phyloP scores from a whole-genome alignment of 2,329 filamentous ascomycete genomes.

The Penicillium sp. region DNA sequence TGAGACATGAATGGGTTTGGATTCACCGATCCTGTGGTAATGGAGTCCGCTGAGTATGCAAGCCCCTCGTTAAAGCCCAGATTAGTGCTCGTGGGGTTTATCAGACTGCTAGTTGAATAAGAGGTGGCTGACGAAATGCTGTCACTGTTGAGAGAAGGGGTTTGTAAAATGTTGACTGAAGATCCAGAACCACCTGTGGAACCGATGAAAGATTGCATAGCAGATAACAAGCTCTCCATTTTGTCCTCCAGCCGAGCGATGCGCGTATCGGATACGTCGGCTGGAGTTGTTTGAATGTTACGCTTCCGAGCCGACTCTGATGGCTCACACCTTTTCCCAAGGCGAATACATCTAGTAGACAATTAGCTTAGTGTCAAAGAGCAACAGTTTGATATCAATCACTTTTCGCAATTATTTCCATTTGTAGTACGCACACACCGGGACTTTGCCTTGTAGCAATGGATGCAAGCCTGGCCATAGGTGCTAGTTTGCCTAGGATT shows the following conservation, averaged over 20 bases:
- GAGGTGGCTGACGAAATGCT: conserved; percentile 2
- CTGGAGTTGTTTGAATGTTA: conserved; percentile 17
- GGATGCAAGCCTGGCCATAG: conserved; percentile 30
- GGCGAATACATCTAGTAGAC: conserved; percentile 34
- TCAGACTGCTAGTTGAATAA: background rate
- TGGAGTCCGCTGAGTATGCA: background rate
- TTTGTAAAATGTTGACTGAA: no score
- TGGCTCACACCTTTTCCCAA: conserved; percentile 35
- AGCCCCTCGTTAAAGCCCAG: background rate
- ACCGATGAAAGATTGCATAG: conserved; percentile 15
- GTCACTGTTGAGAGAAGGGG: background rate
- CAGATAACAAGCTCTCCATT: conserved; percentile 33
- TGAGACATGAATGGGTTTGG: background rate
- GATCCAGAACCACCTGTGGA: no score
- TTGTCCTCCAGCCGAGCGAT: conserved; percentile 39
- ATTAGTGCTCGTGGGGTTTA: background rate
- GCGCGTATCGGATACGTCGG: conserved; percentile 29
- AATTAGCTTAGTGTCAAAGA: conserved; percentile 1
- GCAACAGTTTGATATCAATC: no score
- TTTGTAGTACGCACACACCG: conserved; percentile 24
- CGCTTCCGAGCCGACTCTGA: conserved; percentile 36
- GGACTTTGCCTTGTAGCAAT: conserved; percentile 34
- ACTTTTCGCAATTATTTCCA: conserved; percentile 2
- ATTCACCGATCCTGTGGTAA: background rate
- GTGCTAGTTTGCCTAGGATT: conserved; percentile 8